These are phyloP conservation scores for Alternaria consortialis DNA, from an alignment of 2,329 filamentous ascomycete species.

Conservation along the genomic window DNA sequence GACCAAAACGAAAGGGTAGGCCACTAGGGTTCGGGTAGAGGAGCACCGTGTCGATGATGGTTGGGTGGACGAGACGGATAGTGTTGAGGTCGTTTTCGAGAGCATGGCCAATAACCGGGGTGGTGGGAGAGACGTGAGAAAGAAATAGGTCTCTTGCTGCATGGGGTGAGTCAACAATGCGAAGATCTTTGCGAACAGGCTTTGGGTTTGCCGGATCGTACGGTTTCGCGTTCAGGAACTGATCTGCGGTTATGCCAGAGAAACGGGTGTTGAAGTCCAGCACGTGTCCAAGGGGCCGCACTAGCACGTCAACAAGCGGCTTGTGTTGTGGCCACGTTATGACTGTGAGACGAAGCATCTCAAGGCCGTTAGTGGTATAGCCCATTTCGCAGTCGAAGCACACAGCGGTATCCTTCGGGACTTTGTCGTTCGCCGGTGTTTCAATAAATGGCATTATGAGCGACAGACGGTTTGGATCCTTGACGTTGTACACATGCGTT, in stretches of 20 bases:
- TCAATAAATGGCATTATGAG: constrained; percentile 79
- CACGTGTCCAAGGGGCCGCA: constrained; percentile 82
- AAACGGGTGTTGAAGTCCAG: constrained; percentile 92
- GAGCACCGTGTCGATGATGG: constrained; percentile 83
- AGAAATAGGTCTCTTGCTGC: constrained; percentile 81
- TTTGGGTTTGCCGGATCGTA: constrained; percentile 40
- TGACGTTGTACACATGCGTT: constrained; percentile 88
- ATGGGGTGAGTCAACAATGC: constrained; percentile 78
- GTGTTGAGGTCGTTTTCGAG: constrained; percentile 95
- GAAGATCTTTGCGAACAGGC: constrained; percentile 57
- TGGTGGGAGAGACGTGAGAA: constrained; percentile 75
- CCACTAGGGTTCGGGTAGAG: constrained; percentile 82
- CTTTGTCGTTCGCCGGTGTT: constrained; percentile 72
- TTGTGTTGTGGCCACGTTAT: constrained; percentile 84
- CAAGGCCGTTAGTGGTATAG: constrained; percentile 87
- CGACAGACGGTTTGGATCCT: constrained; percentile 78
- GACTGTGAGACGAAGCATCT: constrained; percentile 88
- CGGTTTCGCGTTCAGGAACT: constrained; percentile 71
- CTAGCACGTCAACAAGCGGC: constrained; percentile 81
- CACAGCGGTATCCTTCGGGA: constrained; percentile 65
- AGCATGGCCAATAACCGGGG: constrained; percentile 89
- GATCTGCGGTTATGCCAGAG: constrained; percentile 83
- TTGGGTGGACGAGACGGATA: constrained; percentile 82
- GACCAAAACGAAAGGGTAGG: constrained; percentile 77
- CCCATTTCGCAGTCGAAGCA: constrained; percentile 98